These are phyloP conservation scores for Zarea fungicola DNA, from an alignment of 2,329 filamentous ascomycete species.

Conservation along the genomic window DNA sequence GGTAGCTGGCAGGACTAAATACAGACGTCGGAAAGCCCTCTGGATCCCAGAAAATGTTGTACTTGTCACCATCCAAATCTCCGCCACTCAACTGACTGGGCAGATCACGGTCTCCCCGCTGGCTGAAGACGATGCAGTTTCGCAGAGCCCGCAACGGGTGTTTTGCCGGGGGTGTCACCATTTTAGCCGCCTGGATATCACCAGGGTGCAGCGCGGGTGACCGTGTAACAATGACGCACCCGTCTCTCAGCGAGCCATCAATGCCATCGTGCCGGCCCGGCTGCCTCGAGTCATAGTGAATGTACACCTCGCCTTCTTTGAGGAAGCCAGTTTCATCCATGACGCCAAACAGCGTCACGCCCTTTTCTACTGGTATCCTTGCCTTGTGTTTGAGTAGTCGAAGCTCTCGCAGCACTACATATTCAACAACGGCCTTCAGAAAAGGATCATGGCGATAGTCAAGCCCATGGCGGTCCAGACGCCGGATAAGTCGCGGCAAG, in stretches of 20 bases:
- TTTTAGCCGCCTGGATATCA: slow-evolving; percentile 64
- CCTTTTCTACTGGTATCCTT: slow-evolving; percentile 64
- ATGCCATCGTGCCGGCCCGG: slow-evolving; percentile 21
- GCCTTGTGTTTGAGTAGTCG: slow-evolving; percentile 73
- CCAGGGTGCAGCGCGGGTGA: slow-evolving; percentile 78
- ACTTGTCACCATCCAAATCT: slow-evolving; percentile 79
- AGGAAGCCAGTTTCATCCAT: slow-evolving; percentile 76
- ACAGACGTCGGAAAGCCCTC: slow-evolving; percentile 37
- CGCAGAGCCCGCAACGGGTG: slow-evolving; percentile 58
- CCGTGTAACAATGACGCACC: slow-evolving; percentile 62
- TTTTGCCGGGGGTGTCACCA: slow-evolving; percentile 52
- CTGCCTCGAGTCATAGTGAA: slow-evolving; percentile 46
- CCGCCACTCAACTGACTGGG: slow-evolving; percentile 76
- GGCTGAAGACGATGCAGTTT: slow-evolving; percentile 78
- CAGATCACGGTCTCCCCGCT: slow-evolving; percentile 64
- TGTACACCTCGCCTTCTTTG: slow-evolving; percentile 62
- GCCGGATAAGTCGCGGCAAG: slow-evolving; percentile 56
- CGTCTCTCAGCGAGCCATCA: slow-evolving; percentile 26
- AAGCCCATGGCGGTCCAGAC: slow-evolving; percentile 52
- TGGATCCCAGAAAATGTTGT: slow-evolving; percentile 71
- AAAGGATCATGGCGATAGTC: slow-evolving; percentile 66
- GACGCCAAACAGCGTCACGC: slow-evolving; percentile 73
- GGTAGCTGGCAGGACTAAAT: slow-evolving; percentile 65
- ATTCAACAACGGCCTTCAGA: slow-evolving; percentile 64
- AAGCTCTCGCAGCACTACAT: slow-evolving; percentile 64